Percentiles rank a stretch among this genome's conserved stretches.
These are phyloP conservation scores for Moricandia arvensis DNA, from an alignment of 345 rosid genomes.

Conservation along the genomic window DNA sequence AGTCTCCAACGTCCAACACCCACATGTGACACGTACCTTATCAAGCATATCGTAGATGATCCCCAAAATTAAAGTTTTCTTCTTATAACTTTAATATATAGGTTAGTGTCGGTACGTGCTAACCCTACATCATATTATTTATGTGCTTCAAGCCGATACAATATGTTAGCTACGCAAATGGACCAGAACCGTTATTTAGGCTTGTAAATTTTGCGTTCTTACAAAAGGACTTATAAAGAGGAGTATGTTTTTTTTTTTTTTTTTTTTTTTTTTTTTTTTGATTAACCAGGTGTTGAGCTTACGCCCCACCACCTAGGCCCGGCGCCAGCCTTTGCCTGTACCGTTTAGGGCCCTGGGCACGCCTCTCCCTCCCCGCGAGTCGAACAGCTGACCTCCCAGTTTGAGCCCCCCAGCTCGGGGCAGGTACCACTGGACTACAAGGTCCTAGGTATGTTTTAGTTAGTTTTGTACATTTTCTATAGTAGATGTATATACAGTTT, in stretches of 20 bases:
- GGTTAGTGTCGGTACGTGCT: slow-evolving; percentile 24
- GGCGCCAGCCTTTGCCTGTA: too few relatives aligned
- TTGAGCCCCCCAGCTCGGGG: too few relatives aligned
- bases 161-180: not conserved
- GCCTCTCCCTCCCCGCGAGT: too few relatives aligned
- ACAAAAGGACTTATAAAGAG: not conserved
- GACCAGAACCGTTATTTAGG: slow-evolving; percentile 8
- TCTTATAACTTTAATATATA: not conserved
- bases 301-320: too few relatives aligned
- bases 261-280: too few relatives aligned
- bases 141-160: not conserved
- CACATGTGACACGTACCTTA: slow-evolving; percentile 38
- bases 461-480: not conserved
- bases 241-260: too few relatives aligned
- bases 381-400: too few relatives aligned
- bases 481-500: not conserved
- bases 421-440: too few relatives aligned
- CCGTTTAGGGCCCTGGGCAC: too few relatives aligned
- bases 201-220: not conserved
- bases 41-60: slow-evolving; percentile 7
- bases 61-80: not conserved
- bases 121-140: not conserved
- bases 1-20: slow-evolving; percentile 35
- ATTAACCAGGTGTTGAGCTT: too few relatives aligned
- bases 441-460: not conserved